These are phyloP conservation scores for Perilla frutescens DNA, from an alignment of 257 asterid genomes.

Conservation along the genomic window DNA sequence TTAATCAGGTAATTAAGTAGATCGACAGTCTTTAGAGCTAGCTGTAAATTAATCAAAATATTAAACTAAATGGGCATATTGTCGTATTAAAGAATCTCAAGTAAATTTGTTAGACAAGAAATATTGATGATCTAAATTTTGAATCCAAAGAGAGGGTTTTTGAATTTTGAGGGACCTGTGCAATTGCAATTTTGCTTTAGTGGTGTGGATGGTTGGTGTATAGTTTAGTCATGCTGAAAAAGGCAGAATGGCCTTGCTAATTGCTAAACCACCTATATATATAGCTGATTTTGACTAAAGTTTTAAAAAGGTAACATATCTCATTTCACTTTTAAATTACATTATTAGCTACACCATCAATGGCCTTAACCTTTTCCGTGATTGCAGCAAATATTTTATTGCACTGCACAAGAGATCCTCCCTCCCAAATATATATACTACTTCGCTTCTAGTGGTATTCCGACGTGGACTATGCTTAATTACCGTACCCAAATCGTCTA, in stretches of 20 bases:
- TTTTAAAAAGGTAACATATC: not conserved
- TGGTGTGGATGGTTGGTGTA: conserved; percentile 23
- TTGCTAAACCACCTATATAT: conserved; percentile 28
- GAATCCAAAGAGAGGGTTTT: conserved; percentile 5
- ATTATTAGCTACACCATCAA: conserved; percentile 39
- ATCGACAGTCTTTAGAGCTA: too few species aligned
- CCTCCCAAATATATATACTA: too few species aligned
- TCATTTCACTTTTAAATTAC: conserved; percentile 25
- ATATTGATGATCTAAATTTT: not conserved
- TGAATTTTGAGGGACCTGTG: conserved; percentile 14
- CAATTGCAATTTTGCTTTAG: not conserved
- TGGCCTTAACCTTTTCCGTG: conserved; percentile 50
- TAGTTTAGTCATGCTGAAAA: conserved; percentile 28
- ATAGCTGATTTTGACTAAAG: conserved; percentile 39
- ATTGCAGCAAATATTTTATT: conserved; percentile 46
- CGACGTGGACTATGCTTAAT: too few species aligned
- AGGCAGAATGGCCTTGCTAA: conserved; percentile 28
- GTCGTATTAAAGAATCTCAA: not conserved
- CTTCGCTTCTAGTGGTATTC: too few species aligned
- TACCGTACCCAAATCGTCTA: too few species aligned
- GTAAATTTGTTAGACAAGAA: not conserved
- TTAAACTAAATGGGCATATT: too few species aligned
- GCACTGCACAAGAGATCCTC: not conserved
- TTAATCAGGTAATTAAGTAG: too few species aligned
- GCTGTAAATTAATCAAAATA: too few species aligned